These are phyloP conservation scores for Globisporangium spiculum DNA, from an alignment of 352 stramenopile genomes.

Conservation along the genomic window DNA sequence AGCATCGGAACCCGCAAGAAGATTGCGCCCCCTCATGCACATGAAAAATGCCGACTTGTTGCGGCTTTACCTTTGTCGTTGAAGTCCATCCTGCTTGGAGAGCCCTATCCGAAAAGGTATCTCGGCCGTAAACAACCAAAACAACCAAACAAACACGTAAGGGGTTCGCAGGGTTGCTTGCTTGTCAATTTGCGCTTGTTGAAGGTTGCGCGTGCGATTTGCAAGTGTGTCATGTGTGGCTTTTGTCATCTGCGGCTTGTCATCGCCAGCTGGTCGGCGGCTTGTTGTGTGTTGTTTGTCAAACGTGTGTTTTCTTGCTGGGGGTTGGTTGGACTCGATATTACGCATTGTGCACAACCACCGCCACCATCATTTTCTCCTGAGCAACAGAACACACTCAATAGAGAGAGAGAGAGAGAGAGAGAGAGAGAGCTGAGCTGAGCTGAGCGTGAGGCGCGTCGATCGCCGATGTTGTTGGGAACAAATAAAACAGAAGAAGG, in stretches of 20 bases:
- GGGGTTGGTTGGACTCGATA: not conserved
- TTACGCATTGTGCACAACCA: constrained; percentile 4
- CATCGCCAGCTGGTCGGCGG: not conserved
- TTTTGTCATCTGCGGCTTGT: not conserved
- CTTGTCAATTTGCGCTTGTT: not conserved
- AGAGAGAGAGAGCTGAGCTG: not conserved
- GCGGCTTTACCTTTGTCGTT: not conserved
- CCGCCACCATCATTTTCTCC: not conserved
- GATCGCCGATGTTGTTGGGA: constrained; percentile 5
- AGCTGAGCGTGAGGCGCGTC: not conserved
- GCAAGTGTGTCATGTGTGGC: not conserved
- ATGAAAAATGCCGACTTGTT: not conserved
- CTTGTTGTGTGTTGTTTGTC: not conserved
- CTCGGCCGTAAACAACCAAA: not conserved
- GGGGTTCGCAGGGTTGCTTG: not conserved
- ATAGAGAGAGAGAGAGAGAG: not conserved
- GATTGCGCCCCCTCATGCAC: not conserved
- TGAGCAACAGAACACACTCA: not conserved
- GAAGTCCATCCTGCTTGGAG: not conserved
- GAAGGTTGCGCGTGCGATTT: not conserved
- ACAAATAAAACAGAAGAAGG: not conserved
- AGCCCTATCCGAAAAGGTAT: not conserved
- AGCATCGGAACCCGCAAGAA: not conserved
- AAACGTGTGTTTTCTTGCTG: not conserved
- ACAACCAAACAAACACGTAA: not conserved